Conservation (phyloP, 768 basidiomycete genomes). For the Butyriboletus loyo region DNA sequence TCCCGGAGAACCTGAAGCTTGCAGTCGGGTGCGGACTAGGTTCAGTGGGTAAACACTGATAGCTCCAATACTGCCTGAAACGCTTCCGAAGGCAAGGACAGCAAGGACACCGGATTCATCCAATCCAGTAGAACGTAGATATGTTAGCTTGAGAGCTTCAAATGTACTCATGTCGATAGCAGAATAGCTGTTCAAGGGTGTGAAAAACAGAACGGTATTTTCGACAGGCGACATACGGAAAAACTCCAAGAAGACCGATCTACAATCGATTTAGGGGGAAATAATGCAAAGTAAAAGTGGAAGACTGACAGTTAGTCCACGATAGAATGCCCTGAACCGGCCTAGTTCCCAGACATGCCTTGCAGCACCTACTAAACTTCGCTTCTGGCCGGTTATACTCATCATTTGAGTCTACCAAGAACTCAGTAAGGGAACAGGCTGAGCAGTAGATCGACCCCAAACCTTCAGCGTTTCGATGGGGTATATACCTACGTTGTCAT, state of each 20-base stretch:
- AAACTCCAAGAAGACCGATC: slow-evolving; percentile 95
- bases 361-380: slow-evolving; percentile 59
- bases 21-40: slow-evolving; percentile 89
- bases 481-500: slow-evolving; percentile 70
- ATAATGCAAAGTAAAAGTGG: slow-evolving; percentile 5
- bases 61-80: slow-evolving; percentile 92
- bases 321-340: slow-evolving; percentile 81
- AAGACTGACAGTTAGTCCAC: slow-evolving; percentile 76
- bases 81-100: slow-evolving; percentile 83
- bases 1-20: slow-evolving; percentile 93
- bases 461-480: slow-evolving; percentile 96
- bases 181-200: slow-evolving; percentile 53
- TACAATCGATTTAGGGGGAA: slow-evolving; percentile 32
- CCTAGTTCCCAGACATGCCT: slow-evolving; percentile 77
- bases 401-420: slow-evolving; percentile 84
- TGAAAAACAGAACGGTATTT: slow-evolving; percentile 1
- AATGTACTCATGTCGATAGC: slow-evolving; percentile 99
- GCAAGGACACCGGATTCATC: slow-evolving; percentile 90
- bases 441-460: background rate
- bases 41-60: slow-evolving; percentile 91
- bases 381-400: slow-evolving; percentile 71
- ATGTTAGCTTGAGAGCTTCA: slow-evolving; percentile 90
- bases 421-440: background rate
- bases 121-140: slow-evolving; percentile 79
- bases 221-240: slow-evolving; percentile 61